Base-by-base conservation (phyloP, 73 alveolate genomes). In the Paramecium tetraurelia region DNA sequence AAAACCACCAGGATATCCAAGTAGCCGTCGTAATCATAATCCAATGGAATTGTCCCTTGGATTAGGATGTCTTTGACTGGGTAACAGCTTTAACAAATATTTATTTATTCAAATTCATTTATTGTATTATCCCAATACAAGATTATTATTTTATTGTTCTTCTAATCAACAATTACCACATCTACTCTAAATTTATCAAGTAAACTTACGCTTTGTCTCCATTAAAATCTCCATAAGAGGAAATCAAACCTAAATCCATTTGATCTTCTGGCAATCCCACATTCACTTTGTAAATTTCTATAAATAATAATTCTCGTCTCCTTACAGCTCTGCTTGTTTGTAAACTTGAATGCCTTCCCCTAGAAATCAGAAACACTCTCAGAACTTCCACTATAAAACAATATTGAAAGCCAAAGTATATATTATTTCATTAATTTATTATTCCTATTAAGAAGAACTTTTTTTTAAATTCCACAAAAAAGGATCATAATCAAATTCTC, bases 121-220 rank as follows among this genome's bases (percentile, higher is more conserved):
- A n/a, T 22, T 44, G 72, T 31, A 33, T 63, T 63, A 33, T 63
- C 57, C 90, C 90, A 80, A 80, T 80, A 80, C 20, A 80, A 21
- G 7, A 80, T 80, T 22, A 11, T 44, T 31, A 80, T 22, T 10
- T 80, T 46, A 80, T 24, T 48, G 8, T 14, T 44, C 27, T 41
- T 35, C 27, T 40, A 40, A 24, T 27, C 75, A 14, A 46, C 57
- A 7, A 48, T 46, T 22, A 80, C 90, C 0, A 80, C 90, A 44
- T 80, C 90, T 38, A 80, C 90, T 11, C 90, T 80, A 80, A 80
- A 0, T 31, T 22, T 80, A 43, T 80, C 43, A 80, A 16, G 0
- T 16, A 80, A 18, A 43, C 2, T 72, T 80, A 80, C 90, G 90
- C 70, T 80, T 80, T 80, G 46, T 80, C 90, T 80, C 90, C 90